Evolutionary conservation across 129 eudicot genomes (phyloP), one percentile per base, ranked within the genome.

Genomic region (Lactuca sativa): DNA sequence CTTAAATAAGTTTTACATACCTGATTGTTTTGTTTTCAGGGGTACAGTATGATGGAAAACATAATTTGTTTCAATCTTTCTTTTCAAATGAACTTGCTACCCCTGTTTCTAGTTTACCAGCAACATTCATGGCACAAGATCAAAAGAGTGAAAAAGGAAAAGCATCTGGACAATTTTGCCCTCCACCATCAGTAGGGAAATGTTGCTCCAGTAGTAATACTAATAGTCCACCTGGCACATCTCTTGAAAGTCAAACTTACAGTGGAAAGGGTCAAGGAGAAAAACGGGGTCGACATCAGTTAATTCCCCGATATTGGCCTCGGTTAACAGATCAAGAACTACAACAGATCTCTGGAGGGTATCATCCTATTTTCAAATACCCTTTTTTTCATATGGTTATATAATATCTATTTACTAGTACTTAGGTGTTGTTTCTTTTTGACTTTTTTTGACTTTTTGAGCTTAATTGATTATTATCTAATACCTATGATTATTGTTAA

Each of bases 281-380:
- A 73, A 70, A 61, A 48, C 72, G 74, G 63, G 78, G 74, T 25
- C 66, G 73, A 52, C 79, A 59, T 82, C 90, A 81, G 67, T 70
- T 72, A 75, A 82, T 76, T 48, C 80, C 82, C 8, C 85, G 82
- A 17, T 78, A 84, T 62, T 77, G 84, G 81, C 88, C 95, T 34
- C 77, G 67, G 55, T 74, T 83, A 67, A 87, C 84, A 34, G 86
- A 86, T 73, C 81, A 80, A 65, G 96, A 90, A 86, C 83, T 82
- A 57, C 91, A 60, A 59, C 83, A 81, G 64, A 81, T 84, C 69
- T 81, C 91, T 68, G 80, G 78, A 80, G 76, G 81, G 97, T 90
- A 90, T 90, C 90, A 90, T 90, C 90, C 92, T 84, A 52, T 38
- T 40, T 62, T 66, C 16, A 21, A 56, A 66, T 37, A 14, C 54